Evolutionary conservation across 108 stramenopile species (phyloP), one percentile per base, ranked within the genome.

Genomic region (Aurantiochytrium sp.): DNA sequence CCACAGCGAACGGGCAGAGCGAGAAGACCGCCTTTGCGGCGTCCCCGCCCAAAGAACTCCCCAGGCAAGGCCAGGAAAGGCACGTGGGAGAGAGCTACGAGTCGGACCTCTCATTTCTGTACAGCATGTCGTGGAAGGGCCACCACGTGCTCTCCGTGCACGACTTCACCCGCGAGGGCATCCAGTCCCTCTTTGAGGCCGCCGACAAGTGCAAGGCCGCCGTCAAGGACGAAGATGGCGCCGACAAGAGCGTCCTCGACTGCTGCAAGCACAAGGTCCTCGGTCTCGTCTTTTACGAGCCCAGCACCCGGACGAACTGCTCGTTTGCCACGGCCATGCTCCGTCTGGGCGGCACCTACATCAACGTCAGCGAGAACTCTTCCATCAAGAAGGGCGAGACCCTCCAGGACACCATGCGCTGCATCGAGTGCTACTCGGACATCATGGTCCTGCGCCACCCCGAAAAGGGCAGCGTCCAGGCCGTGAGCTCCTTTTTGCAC

Each of bases 261-360:
- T 83, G 76, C 76, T 83, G 76, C 76, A 83, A 83, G 76, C 23
- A 83, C 51, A 83, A 88, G 51, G 87, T 97, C 19, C 91, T 97
- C 42, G 96, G 95, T 10, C 95, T 95, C 12, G 95, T 97, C 18
- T 99, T 99, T 89, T 98, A 96, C 95, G 98, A 99, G 92, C 96
- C 97, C 4, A 96, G 96, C 44, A 99, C 99, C 4, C 94, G 99
- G 12, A 99, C 98, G 4, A 93, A 96, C 44, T 97, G 97, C 90
- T 96, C 96, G 71, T 98, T 99, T 88, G 97, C 98, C 72, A 96
- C 98, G 28, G 98, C 99, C 25, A 96, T 98, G 96, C 90, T 95
- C 88, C 91, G 98, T 6, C 90, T 99, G 23, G 99, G 99, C 25
- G 98, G 98, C 4, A 94, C 89, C 8, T 95, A 95, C 55, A 49